Evolutionary conservation across 2,329 filamentous ascomycete genomes (phyloP), one percentile per base, ranked within the genome.

Genomic region (Cladorrhinum sp.): DNA sequence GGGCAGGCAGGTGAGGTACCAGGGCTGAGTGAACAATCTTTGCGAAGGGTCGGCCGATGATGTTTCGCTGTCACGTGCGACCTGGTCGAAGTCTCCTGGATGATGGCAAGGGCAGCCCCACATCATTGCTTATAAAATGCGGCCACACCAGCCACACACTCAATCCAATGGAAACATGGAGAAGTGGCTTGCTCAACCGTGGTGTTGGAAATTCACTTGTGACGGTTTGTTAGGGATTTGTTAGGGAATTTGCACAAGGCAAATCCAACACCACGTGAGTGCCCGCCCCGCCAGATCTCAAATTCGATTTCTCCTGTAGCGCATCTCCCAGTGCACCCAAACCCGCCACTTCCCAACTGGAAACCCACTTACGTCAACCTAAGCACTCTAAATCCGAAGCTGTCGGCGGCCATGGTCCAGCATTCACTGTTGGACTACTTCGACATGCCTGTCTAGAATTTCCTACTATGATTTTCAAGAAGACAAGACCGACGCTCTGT

Each of bases 21-120:
- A 52, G 57, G 57, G 62, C 62, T 64, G 55, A 50, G 49, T 10
- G 45, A 57, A 57, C 57, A 50, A 53, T 60, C 57, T 62, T 59
- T 55, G 58, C 58, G 48, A 64, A 62, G 57, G 56, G 55, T 53
- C 53, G 55, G 57, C 36, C 45, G 27, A 55, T 41, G 29, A 48
- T 27, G 32, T 62, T 56, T 48, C 24, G 23, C 25, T 24, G 60
- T 64, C 62, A 64, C 62, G 62, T 64, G 62, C 20, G n/a, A 9
- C 13, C 12, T 12, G 16, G 41, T 45, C 41, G 5, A n/a, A 18
- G 36, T 41, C 16, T 18, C 29, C 6, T 16, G n/a, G n/a, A n/a
- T 5, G 5, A 18, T 10, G 36, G 36, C 5, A 41, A 41, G 7
- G 36, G 16, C 7, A 41, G 29, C 27, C 52, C 52, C 52, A 55